Conservation (phyloP, 768 basidiomycete genomes). For the Glaciozyma martinii region DNA sequence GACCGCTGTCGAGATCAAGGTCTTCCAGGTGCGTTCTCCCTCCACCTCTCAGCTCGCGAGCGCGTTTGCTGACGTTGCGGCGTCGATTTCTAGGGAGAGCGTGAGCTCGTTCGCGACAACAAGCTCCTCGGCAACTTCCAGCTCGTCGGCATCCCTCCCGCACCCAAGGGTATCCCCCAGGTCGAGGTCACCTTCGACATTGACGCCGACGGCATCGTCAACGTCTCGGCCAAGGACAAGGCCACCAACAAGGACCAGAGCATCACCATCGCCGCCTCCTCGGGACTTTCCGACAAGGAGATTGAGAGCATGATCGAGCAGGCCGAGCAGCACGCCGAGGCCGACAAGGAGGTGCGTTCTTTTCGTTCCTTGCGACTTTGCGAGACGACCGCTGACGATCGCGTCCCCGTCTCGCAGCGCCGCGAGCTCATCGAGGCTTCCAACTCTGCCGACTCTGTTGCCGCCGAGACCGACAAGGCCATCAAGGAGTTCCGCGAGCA, state of each 20-base stretch:
- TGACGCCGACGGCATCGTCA: slow-evolving; percentile 82
- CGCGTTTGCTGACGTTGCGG: background rate
- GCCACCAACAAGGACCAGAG: slow-evolving; percentile 46
- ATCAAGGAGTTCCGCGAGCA: slow-evolving; percentile 98
- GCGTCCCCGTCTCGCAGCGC: slow-evolving; percentile 40
- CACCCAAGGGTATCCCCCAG: slow-evolving; percentile 72
- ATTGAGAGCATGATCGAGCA: slow-evolving; percentile 95
- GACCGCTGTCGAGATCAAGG: slow-evolving; percentile 99
- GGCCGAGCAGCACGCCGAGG: slow-evolving; percentile 85
- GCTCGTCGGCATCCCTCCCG: slow-evolving; percentile 90
- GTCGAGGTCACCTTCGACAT: slow-evolving; percentile 92
- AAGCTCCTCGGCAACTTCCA: slow-evolving; percentile 99
- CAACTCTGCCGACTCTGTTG: slow-evolving; percentile 92
- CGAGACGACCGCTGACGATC: background rate
- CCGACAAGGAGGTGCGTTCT: slow-evolving; percentile 47
- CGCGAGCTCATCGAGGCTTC: slow-evolving; percentile 84
- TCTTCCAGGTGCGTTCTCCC: slow-evolving; percentile 56
- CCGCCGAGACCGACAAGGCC: slow-evolving; percentile 93
- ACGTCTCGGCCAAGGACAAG: slow-evolving; percentile 79
- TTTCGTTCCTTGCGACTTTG: too few relatives aligned
- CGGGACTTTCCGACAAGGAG: slow-evolving; percentile 89
- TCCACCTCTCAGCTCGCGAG: background rate
- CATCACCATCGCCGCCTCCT: slow-evolving; percentile 86
- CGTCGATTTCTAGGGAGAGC: slow-evolving; percentile 58
- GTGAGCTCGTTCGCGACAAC: slow-evolving; percentile 96